Conservation (phyloP, 495 filamentous ascomycete species). For the Polyplosphaeria fusca region DNA sequence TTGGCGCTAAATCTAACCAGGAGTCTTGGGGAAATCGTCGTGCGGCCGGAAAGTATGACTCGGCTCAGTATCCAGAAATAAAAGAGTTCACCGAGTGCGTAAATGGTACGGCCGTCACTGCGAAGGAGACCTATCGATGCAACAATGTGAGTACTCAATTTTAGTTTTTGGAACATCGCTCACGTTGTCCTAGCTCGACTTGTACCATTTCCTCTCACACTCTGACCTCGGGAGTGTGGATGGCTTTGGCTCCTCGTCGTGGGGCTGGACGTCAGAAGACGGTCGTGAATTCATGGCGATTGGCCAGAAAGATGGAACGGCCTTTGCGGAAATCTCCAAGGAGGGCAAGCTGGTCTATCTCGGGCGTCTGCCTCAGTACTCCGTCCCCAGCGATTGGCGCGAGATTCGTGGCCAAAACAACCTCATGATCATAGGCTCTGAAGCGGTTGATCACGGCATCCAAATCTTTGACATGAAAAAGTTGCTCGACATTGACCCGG, state of each 20-base stretch:
- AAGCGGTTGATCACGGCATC: constrained; percentile 31
- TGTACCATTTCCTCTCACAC: constrained; percentile 55
- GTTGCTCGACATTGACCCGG: constrained; percentile 28
- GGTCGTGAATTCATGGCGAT: constrained; percentile 60
- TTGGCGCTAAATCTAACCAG: constrained; percentile 16
- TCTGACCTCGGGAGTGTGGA: constrained; percentile 46
- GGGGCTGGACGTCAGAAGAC: constrained; percentile 56
- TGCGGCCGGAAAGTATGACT: constrained; percentile 21
- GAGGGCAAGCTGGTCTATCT: constrained; percentile 55
- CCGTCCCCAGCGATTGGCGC: constrained; percentile 25
- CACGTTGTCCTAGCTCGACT: constrained; percentile 42
- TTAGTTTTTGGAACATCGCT: neutral
- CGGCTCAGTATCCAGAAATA: constrained; percentile 20
- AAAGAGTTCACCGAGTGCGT: constrained; percentile 39
- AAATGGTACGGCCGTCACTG: constrained; percentile 46
- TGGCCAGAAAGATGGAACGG: constrained; percentile 55
- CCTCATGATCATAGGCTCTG: constrained; percentile 30
- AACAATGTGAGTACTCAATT: constrained; percentile 37
- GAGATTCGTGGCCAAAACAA: constrained; percentile 29
- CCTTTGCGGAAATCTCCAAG: constrained; percentile 53
- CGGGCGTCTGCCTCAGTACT: constrained; percentile 42
- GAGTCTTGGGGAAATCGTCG: constrained; percentile 12
- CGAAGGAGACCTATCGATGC: constrained; percentile 50
- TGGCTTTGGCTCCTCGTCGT: constrained; percentile 40
- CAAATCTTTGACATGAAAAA: constrained; percentile 43